Evolutionary conservation across 2,329 filamentous ascomycete species (phyloP), one percentile per base, ranked within the genome.

Genomic region (Colletotrichum eremochloae): DNA sequence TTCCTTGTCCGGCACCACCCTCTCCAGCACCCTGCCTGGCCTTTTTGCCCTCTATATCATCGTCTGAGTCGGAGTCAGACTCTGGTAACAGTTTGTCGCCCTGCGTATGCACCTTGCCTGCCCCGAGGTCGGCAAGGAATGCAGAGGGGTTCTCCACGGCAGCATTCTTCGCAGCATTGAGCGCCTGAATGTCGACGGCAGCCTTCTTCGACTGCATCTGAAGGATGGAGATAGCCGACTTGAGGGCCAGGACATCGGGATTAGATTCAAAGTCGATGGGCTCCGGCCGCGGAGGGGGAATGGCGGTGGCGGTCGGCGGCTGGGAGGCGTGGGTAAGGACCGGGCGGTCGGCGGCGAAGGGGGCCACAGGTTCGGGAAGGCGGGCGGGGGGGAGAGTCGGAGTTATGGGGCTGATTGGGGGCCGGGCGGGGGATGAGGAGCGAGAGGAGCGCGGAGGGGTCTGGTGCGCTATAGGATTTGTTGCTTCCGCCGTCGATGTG

Each of bases 131-230:
- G 46, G 85, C 85, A 50, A 91, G 84, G 80, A 97, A 98, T 0
- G 85, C 90, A 58, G 91, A 86, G 0, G 95, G 94, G 74, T 96
- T 87, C 9, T 86, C 86, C 1, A 94, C 82, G 7, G 94, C 95
- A 4, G 89, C 90, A 24, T 89, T 84, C 81, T 95, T 96, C 77
- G 94, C 88, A 69, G 86, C 85, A 75, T 91, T 89, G 44, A 98
- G 86, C 0, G 88, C 84, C 76, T 89, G 88, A 63, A 98, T 91
- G 82, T 98, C 95, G 58, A 89, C 88, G 62, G 91, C 85, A 52
- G 94, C 94, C 79, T 93, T 93, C 78, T 92, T 90, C 75, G 91
- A 91, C 84, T 98, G 96, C 75, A 97, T 87, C 83, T 97, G 94
- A 58, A 98, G 86, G 63, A 97, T 91, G 11, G 94, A 92, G 72